phyloP scores from a whole-genome alignment of 139 green algal species.

The Chlorella ohadii region DNA sequence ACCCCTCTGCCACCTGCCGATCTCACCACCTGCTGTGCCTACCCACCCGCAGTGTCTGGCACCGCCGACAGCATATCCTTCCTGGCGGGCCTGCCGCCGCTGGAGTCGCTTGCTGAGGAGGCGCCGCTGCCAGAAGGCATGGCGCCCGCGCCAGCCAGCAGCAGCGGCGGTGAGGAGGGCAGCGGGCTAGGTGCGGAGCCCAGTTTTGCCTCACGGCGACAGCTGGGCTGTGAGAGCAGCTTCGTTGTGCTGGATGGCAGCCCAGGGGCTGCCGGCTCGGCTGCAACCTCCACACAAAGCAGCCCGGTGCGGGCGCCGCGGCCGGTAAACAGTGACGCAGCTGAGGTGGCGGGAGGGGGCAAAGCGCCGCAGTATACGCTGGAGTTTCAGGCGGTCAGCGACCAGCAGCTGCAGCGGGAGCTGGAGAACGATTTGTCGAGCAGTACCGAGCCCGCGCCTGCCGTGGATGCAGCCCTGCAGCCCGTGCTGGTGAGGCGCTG shows the following conservation, averaged over 20 bases:
- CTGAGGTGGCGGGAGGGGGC: background rate
- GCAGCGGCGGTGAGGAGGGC: background rate
- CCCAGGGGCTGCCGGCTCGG: too few relatives aligned
- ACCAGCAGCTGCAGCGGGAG: slow-evolving; percentile 19
- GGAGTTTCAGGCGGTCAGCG: slow-evolving; percentile 20
- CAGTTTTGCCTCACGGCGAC: background rate
- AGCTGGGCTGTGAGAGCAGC: background rate
- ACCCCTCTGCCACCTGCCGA: too few relatives aligned
- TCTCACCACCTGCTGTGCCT: too few relatives aligned
- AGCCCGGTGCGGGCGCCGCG: too few relatives aligned
- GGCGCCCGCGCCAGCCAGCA: background rate
- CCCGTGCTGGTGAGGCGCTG: slow-evolving; percentile 4
- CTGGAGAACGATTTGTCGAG: background rate
- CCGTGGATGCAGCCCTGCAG: background rate
- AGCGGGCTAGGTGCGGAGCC: background rate
- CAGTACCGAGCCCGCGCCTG: background rate
- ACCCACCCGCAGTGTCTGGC: background rate
- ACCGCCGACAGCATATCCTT: background rate
- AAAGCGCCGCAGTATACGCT: background rate
- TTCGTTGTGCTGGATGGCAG: background rate
- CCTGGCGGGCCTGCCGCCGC: too few relatives aligned
- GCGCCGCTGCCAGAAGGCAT: background rate
- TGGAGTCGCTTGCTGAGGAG: slow-evolving; percentile 8
- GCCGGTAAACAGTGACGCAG: too few relatives aligned
- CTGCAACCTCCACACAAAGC: too few relatives aligned